A percentile compares a stretch with the other conserved stretches of the same genome.
phyloP scores from a whole-genome alignment of 2,329 filamentous ascomycete species.

The Scolecobasidium constrictum region DNA sequence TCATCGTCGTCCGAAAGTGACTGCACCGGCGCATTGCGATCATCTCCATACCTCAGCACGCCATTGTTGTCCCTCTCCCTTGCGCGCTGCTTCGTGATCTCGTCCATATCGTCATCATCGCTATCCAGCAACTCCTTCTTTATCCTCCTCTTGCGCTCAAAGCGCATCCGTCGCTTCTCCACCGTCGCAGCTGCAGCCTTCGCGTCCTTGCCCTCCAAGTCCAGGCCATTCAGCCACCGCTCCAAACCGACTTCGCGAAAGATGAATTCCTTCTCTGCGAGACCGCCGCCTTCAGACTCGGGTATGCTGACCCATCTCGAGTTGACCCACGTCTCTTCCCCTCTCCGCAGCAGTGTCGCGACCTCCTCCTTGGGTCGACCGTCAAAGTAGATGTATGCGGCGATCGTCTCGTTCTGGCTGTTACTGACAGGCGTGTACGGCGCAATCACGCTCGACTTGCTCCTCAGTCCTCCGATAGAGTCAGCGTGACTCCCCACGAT shows the following conservation, averaged over 20 bases:
- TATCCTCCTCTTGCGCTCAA: conserved; percentile 63
- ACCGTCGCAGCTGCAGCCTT: conserved; percentile 79
- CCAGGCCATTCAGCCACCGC: conserved; percentile 90
- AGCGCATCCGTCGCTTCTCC: conserved; percentile 49
- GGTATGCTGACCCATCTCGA: conserved; percentile 95
- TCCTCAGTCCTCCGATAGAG: conserved; percentile 21
- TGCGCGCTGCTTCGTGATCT: conserved; percentile 17
- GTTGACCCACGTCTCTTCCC: conserved; percentile 98
- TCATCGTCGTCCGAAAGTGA: conserved; percentile 59
- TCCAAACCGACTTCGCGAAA: conserved; percentile 96
- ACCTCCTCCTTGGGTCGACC: conserved; percentile 93
- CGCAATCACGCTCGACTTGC: conserved; percentile 48
- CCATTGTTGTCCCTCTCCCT: conserved; percentile 30
- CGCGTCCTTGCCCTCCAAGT: conserved; percentile 67
- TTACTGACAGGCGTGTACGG: conserved; percentile 89
- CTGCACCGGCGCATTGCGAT: conserved; percentile 65
- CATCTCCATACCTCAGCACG: conserved; percentile 70
- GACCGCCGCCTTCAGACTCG: conserved; percentile 78
- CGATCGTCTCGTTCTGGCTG: conserved; percentile 92
- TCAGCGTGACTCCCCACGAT: conserved; percentile 56
- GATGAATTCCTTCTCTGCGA: conserved; percentile 92
- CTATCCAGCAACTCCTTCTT: conserved; percentile 41
- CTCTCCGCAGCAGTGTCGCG: conserved; percentile 78
- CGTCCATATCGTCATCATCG: conserved; percentile 30
- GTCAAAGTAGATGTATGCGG: conserved; percentile 98